Base-by-base conservation (phyloP, 2,329 filamentous ascomycete species). In the Atkinsonella hypoxylon region DNA sequence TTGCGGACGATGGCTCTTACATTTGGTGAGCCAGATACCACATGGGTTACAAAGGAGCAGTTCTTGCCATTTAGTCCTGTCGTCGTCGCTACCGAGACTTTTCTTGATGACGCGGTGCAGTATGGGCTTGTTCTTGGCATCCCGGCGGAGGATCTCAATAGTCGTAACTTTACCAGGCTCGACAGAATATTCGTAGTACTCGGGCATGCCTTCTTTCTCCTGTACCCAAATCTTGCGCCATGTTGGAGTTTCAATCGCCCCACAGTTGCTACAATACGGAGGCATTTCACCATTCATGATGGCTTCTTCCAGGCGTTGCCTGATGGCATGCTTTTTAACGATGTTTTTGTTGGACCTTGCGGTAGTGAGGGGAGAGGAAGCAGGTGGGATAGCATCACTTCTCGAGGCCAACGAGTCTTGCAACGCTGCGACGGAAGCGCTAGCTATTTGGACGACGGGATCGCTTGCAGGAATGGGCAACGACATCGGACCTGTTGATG, bases 211-310 rank as follows among this genome's bases (percentile, higher is more conserved):
- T 15, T 79, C 71, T 44, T 83, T 76, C 8, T 87, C 76, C 60
- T 89, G 88, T n/a, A 82, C 82, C 76, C 85, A 96, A 12, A 93
- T 88, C 61, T 91, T 93, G 53, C 93, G 83, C 93, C 93, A 98
- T 0, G 91, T 96, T 0, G 91, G 88, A 0, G 93, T 98, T 60
- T 97, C 87, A 51, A 98, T 95, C 7, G 89, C 87, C 6, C 93
- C 93, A 60, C 93, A 98, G 60, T 97, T 95, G 55, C 80, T 80
- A 65, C 93, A 98, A 61, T 84, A 97, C 1, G 85, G 84, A 0
- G 93, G 93, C 74, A 90, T 85, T 56, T 89, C 79, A 5, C 93
- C 93, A 50, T 81, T 81, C n/a, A 76, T 76, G 49, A 97, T 82
- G 0, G 81, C 81, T 39, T 72, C 70, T 56, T 83, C 76, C 1